These are phyloP conservation scores for Solanum okadae DNA, from an alignment of 257 asterid species.

Conservation along the genomic window DNA sequence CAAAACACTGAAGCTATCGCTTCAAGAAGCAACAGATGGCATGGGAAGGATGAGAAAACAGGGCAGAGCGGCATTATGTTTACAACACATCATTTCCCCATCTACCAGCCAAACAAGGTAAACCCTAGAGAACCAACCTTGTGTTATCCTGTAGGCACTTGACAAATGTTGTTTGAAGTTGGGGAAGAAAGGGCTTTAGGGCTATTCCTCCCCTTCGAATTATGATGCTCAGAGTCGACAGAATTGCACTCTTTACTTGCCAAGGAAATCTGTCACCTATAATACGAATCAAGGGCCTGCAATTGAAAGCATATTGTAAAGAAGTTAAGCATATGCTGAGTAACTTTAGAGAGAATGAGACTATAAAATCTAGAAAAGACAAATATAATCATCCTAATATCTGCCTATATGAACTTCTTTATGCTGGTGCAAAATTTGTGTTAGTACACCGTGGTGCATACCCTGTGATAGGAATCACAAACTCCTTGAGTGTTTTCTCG, in stretches of 20 bases:
- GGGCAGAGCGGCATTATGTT: background rate
- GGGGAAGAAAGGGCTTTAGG: constrained; percentile 97
- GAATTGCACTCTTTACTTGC: constrained; percentile 99
- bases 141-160: constrained; percentile 95
- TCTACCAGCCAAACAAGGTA: background rate
- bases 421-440: background rate
- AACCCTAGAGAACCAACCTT: constrained; percentile 43
- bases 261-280: constrained; percentile 99
- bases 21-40: background rate
- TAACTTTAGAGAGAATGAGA: background rate
- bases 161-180: constrained; percentile 94
- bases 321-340: background rate
- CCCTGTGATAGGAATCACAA: constrained; percentile 98
- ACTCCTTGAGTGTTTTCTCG: constrained; percentile 76
- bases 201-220: constrained; percentile 91
- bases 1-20: background rate
- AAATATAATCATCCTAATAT: background rate
- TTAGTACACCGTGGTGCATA: constrained; percentile 16
- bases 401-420: background rate
- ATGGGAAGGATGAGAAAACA: background rate
- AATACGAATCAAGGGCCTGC: constrained; percentile 95
- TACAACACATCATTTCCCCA: background rate
- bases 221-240: constrained; percentile 82
- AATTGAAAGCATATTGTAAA: constrained; percentile 3
- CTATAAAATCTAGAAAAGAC: background rate